Base-by-base conservation (phyloP, 2,329 filamentous ascomycete genomes). In the Aspergillus intermedius region DNA sequence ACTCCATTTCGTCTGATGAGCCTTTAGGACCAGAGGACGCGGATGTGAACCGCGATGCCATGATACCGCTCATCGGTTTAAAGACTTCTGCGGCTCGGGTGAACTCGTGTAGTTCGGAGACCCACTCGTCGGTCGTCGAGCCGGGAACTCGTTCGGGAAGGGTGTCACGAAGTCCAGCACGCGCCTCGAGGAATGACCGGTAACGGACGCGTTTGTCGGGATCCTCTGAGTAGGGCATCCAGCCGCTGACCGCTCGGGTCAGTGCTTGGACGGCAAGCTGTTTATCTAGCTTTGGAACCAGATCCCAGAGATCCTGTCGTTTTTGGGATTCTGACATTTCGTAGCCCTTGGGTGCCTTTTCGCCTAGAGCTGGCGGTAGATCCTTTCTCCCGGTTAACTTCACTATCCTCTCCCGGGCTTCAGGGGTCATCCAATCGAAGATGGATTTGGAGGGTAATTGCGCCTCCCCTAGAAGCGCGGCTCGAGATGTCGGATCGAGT, bases 11-110 rank as follows among this genome's bases (percentile, higher is more conserved):
- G 53, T 72, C 68, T 1, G 73, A 68, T 1, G 71, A 64, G 8
- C 64, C 57, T 35, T 70, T 67, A 3, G 70, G 65, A 2, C 69
- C 60, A 0, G 62, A 65, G 4, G 68, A 68, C 3, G 71, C 63
- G 47, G 87, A 85, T 0, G 90, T 96, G 65, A 98, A 98, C 0
- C 91, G 84, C 17, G 87, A 89, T 13, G 91, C 93, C 89, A 98
- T 97, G 54, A 88, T 77, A 0, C 90, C 90, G 2, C 87, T 88
- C 72, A 95, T 88, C 1, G 93, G 93, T 65, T 88, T 91, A 74
- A 97, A 98, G 17, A 97, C 83, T 57, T 82, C 74, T 0, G 85
- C 85, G 4, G 84, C 84, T 48, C 83, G 80, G 10, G 80, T 75
- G 61, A 95, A 96, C 60, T 98, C 83, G 42, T 77, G 74, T 47